A percentile compares a stretch with the other conserved stretches of the same genome.
phyloP scores from a whole-genome alignment of 192 early-diverging fungal genomes.

The Coemansia sp. region DNA sequence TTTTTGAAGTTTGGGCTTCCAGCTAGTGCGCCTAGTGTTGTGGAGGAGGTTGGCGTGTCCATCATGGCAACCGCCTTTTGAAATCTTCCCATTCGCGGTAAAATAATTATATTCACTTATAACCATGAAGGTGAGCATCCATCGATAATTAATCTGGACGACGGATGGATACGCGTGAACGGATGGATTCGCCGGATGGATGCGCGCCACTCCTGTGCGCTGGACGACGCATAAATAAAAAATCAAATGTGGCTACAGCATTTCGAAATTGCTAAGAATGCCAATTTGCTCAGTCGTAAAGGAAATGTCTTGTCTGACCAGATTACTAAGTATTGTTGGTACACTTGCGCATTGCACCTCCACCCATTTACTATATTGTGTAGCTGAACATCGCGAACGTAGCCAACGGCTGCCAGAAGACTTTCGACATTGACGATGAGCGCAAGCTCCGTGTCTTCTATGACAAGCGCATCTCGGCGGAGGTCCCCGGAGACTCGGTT shows the following conservation, averaged over 20 bases:
- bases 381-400: slow-evolving; percentile 99
- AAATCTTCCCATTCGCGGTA: slow-evolving; percentile 22
- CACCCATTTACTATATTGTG: slow-evolving; percentile 16
- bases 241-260: neutral
- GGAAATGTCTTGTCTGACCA: neutral
- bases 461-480: slow-evolving; percentile 96
- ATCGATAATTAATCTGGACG: slow-evolving; percentile 10
- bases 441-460: slow-evolving; percentile 91
- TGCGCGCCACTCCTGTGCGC: neutral
- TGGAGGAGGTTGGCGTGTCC: neutral
- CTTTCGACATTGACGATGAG: slow-evolving; percentile 97
- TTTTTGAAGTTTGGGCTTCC: neutral
- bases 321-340: neutral
- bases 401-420: slow-evolving; percentile 97
- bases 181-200: slow-evolving; percentile 30
- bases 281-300: neutral
- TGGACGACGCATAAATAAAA: neutral
- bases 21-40: neutral
- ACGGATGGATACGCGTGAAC: slow-evolving; percentile 18
- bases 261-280: neutral
- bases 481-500: slow-evolving; percentile 92
- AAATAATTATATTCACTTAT: slow-evolving; percentile 26
- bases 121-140: slow-evolving; percentile 48
- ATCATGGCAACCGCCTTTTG: neutral
- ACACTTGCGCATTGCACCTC: neutral